A percentile compares a stretch with the other conserved stretches of the same genome.
Conservation (phyloP, 148 eudicot species). For the Cornus controversa region DNA sequence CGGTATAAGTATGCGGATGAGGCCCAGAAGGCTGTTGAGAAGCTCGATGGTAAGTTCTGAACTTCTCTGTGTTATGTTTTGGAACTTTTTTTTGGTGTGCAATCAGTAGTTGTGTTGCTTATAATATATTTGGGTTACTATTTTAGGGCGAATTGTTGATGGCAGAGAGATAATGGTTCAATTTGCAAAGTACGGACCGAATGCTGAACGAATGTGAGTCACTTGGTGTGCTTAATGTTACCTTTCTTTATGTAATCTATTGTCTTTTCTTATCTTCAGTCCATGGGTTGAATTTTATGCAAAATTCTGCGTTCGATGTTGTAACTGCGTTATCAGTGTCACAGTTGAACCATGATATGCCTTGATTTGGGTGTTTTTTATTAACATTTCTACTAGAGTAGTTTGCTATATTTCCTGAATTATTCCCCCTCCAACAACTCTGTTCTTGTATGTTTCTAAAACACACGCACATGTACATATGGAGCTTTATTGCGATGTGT, state of each 20-base stretch:
- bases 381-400: too few species aligned
- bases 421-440: too few species aligned
- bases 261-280: not conserved
- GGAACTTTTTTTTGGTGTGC: too few species aligned
- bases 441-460: not conserved
- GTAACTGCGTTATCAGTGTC: too few species aligned
- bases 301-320: not conserved
- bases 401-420: too few species aligned
- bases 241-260: not conserved
- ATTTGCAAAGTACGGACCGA: slow-evolving; percentile 88
- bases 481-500: not conserved
- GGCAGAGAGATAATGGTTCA: slow-evolving; percentile 95
- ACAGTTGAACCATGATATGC: not conserved
- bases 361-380: not conserved
- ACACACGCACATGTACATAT: not conserved
- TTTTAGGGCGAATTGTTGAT: slow-evolving; percentile 75
- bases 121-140: not conserved
- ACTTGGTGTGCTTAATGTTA: not conserved
- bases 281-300: not conserved
- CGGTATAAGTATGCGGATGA: slow-evolving; percentile 90
- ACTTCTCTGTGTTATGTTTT: not conserved
- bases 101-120: not conserved
- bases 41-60: slow-evolving; percentile 64
- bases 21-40: slow-evolving; percentile 85
- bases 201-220: slow-evolving; percentile 90